Percentiles rank a stretch among this genome's conserved stretches.
These are phyloP conservation scores for Spathaspora jeffriesii DNA, from an alignment of 1,139 yeast species.

Conservation along the genomic window DNA sequence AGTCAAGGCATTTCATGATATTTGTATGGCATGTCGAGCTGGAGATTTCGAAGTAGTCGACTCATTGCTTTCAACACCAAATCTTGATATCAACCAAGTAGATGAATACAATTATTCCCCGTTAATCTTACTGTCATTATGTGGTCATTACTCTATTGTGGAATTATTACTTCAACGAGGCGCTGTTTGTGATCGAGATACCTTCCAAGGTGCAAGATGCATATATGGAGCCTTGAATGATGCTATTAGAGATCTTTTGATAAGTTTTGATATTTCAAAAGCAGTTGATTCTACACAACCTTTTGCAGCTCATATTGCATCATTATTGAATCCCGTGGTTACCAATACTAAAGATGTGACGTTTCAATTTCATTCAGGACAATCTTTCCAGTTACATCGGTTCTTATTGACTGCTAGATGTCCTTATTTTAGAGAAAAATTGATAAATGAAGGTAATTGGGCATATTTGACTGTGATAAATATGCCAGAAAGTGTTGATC, in stretches of 20 bases:
- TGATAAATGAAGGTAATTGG: conserved; percentile 25
- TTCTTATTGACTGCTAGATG: conserved; percentile 44
- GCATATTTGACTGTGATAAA: conserved; percentile 17
- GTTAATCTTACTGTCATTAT: conserved; percentile 66
- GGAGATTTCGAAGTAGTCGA: conserved; percentile 72
- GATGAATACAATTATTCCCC: conserved; percentile 81
- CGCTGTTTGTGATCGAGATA: conserved; percentile 76
- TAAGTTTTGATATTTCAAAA: conserved; percentile 67
- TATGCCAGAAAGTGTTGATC: conserved; percentile 22
- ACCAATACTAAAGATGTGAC: conserved; percentile 39
- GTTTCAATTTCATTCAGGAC: conserved; percentile 20
- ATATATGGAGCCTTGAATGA: conserved; percentile 78
- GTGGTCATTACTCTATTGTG: conserved; percentile 72
- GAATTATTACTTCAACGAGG: conserved; percentile 59
- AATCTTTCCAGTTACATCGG: conserved; percentile 30
- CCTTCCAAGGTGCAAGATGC: conserved; percentile 79
- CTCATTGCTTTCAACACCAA: conserved; percentile 49
- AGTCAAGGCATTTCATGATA: conserved; percentile 32
- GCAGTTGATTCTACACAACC: conserved; percentile 72
- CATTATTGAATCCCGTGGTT: conserved; percentile 36
- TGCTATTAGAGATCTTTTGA: conserved; percentile 55
- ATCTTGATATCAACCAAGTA: conserved; percentile 59
- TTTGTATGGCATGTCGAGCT: conserved; percentile 66
- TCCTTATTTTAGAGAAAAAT: conserved; percentile 23
- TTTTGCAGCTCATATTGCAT: conserved; percentile 68